Base-by-base conservation (phyloP, 2,329 filamentous ascomycete species). In the Fusarium tricinctum region DNA sequence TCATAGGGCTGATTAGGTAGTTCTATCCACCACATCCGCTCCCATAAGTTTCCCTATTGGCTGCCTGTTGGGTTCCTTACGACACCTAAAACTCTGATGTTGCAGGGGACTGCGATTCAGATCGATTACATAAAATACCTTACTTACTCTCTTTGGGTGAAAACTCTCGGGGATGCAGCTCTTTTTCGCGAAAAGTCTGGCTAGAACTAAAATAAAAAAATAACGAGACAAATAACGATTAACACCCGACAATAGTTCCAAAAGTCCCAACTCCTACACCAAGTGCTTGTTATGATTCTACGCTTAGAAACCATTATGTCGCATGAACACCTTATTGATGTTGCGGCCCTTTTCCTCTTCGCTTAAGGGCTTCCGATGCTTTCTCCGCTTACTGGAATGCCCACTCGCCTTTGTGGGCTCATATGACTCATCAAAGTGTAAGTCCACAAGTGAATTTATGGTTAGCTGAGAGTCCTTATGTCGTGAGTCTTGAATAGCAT, bases 251-350 rank as follows among this genome's bases (percentile, higher is more conserved):
- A 8, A 15, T 19, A 12, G 19, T 38, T 10, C 10, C 35, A n/a
- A n/a, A 42, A 9, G 10, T 22, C 13, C 30, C 4, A 7, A 22
- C 4, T 14, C 5, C 26, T 30, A 13, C 19, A 20, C 6, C 20
- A 14, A n/a, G 19, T 20, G 15, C 10, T 20, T 14, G 10, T n/a
- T 9, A 8, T 3, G 15, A 2, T 15, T 28, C 10, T 12, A 4
- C 8, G 14, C 53, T 44, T 30, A 51, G 20, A 6, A 8, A 4
- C 26, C 17, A 6, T 19, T 43, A 15, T 64, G 33, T 1, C 59
- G 33, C 0, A 64, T 38, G 15, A 64, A 28, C 1, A 58, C 51
- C 30, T 51, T 64, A 19, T 64, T 64, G 9, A 64, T 64, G 4
- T 64, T 45, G 2, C 33, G 30, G 6, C 64, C 47, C n/a, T 64